Evolutionary conservation across 2,329 filamentous ascomycete species (phyloP).

Genomic region (Penicillium sp.): DNA sequence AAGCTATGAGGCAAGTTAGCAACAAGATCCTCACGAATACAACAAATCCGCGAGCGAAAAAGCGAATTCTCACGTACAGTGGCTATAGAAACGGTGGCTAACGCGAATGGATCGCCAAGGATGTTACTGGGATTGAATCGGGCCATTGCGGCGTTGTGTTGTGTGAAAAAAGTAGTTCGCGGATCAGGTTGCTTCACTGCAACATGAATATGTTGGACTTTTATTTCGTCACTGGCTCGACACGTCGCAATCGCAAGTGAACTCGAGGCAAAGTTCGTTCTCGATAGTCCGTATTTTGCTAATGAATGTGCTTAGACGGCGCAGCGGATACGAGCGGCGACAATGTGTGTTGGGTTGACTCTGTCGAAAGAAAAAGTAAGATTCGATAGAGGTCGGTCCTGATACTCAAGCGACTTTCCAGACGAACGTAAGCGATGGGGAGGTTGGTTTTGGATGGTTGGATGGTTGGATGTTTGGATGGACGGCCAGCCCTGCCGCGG

Average conservation of each 20-base stretch:
- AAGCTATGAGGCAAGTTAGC: conserved; percentile 55
- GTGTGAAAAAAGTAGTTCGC: background rate
- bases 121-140: conserved; percentile 80
- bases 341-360: background rate
- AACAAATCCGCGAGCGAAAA: background rate
- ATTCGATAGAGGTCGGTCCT: background rate
- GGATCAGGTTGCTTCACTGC: background rate
- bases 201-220: background rate
- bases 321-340: conserved; percentile 5
- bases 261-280: background rate
- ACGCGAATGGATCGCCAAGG: conserved; percentile 90
- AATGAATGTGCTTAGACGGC: conserved; percentile 18
- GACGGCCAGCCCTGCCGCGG: conserved; percentile 9
- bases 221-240: background rate
- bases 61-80: conserved; percentile 61
- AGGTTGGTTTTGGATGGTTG: background rate
- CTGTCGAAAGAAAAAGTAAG: background rate
- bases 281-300: conserved; percentile 11
- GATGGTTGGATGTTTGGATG: background rate
- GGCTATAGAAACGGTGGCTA: conserved; percentile 89
- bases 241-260: background rate
- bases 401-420: background rate
- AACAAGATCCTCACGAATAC: conserved; percentile 9
- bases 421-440: background rate
- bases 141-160: conserved; percentile 34